phyloP scores from a whole-genome alignment of 345 rosid genomes.

The Arabis alpina region DNA sequence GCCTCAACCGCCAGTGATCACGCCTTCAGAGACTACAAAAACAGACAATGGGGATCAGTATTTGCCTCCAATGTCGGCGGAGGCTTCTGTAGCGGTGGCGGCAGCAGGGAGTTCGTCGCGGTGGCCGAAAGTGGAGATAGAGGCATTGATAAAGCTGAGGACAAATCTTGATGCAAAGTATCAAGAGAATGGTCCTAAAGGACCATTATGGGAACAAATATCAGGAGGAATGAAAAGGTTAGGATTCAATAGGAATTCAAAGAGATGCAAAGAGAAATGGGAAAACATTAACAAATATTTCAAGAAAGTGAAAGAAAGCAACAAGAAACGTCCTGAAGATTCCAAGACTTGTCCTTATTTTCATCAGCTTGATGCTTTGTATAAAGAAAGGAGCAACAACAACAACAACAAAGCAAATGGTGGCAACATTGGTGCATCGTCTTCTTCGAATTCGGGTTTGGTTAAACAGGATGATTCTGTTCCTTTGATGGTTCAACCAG shows the following conservation, averaged over 20 bases:
- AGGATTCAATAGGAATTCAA: slow-evolving; percentile 70
- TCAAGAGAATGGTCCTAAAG: slow-evolving; percentile 67
- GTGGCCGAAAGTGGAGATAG: slow-evolving; percentile 61
- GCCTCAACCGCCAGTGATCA: not conserved
- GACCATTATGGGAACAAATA: slow-evolving; percentile 77
- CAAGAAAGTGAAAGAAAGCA: slow-evolving; percentile 84
- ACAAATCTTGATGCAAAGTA: slow-evolving; percentile 51
- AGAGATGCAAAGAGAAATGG: slow-evolving; percentile 87
- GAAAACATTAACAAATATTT: slow-evolving; percentile 83
- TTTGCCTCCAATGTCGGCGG: slow-evolving; percentile 30
- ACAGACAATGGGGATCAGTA: slow-evolving; percentile 44
- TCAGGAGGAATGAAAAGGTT: slow-evolving; percentile 64
- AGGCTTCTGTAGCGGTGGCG: not conserved
- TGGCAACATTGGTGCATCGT: slow-evolving; percentile 22
- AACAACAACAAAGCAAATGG: slow-evolving; percentile 45
- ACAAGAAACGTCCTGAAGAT: slow-evolving; percentile 71
- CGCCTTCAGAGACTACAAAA: slow-evolving; percentile 27
- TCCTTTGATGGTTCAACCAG: slow-evolving; percentile 69
- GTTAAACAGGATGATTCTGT: slow-evolving; percentile 52
- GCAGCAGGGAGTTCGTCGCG: slow-evolving; percentile 47
- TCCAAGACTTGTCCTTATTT: slow-evolving; percentile 85
- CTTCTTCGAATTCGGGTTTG: slow-evolving; percentile 39
- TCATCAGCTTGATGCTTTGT: slow-evolving; percentile 70
- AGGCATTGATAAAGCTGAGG: slow-evolving; percentile 55
- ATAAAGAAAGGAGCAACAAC: slow-evolving; percentile 49